Evolutionary conservation across 495 filamentous ascomycete genomes (phyloP).

Genomic region (Extremus antarcticus): DNA sequence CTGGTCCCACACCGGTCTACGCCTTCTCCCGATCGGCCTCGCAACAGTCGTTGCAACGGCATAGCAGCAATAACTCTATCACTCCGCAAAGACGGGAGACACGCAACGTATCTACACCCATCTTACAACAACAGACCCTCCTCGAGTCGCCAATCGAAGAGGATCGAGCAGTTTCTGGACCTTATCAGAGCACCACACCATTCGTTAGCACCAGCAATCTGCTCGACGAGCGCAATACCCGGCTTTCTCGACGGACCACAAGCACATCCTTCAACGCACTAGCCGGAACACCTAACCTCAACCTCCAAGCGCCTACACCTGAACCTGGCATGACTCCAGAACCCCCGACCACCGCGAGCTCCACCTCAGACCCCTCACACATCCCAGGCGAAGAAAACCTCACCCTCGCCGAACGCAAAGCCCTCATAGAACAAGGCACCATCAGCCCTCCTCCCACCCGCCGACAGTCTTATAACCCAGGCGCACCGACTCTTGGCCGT

Average conservation of each 20-base stretch:
- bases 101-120: constrained; percentile 37
- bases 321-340: constrained; percentile 5
- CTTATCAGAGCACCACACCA: constrained; percentile 26
- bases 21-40: constrained; percentile 8
- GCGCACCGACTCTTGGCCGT: constrained; percentile 13
- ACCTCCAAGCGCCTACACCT: not conserved
- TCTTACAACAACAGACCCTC: constrained; percentile 32
- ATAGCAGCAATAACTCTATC: not conserved
- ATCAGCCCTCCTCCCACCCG: not conserved
- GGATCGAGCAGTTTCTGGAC: constrained; percentile 25
- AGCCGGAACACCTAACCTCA: constrained; percentile 22
- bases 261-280: constrained; percentile 27
- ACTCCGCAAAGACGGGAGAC: constrained; percentile 2
- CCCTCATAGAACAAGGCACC: constrained; percentile 36
- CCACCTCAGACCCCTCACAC: constrained; percentile 4
- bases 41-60: constrained; percentile 3
- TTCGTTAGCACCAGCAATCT: constrained; percentile 37
- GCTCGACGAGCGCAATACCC: constrained; percentile 50
- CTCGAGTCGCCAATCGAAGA: constrained; percentile 35
- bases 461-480: constrained; percentile 12
- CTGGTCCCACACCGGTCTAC: constrained; percentile 8
- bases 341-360: no score
- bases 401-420: constrained; percentile 58
- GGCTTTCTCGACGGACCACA: constrained; percentile 43
- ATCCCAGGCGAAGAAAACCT: constrained; percentile 51